Evolutionary conservation across 352 stramenopile genomes (phyloP).

Genomic region (Pythium graminicola): DNA sequence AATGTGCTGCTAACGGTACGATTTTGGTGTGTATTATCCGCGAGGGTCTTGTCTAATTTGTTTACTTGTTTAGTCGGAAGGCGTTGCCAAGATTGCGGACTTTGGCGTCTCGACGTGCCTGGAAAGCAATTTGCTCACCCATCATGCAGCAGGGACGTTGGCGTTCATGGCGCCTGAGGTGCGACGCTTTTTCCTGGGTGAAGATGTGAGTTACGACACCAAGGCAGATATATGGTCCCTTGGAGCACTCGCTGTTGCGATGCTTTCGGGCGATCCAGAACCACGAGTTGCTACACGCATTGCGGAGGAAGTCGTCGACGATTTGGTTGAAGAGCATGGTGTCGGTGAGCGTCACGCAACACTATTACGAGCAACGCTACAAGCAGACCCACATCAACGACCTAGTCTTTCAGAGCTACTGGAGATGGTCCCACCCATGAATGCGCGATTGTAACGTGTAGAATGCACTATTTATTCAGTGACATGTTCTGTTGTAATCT

Average conservation of each 20-base stretch:
- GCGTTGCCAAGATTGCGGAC: conserved; percentile 66
- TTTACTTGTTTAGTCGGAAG: conserved; percentile 40
- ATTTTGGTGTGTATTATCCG: not conserved
- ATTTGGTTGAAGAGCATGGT: conserved; percentile 6
- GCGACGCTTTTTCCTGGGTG: conserved; percentile 60
- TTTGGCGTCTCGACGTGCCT: conserved; percentile 81
- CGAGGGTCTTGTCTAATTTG: not conserved
- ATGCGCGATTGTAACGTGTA: conserved; percentile 42
- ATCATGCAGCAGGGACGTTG: conserved; percentile 67
- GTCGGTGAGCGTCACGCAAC: conserved; percentile 21
- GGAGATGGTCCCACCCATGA: conserved; percentile 30
- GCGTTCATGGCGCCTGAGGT: conserved; percentile 81
- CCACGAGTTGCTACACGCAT: conserved; percentile 56
- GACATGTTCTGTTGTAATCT: not conserved
- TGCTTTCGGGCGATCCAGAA: conserved; percentile 60
- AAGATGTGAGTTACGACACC: conserved; percentile 60
- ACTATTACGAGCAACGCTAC: conserved; percentile 41
- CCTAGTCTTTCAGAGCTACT: conserved; percentile 41
- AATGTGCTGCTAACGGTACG: conserved; percentile 70
- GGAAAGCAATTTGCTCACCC: conserved; percentile 61
- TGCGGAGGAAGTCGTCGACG: conserved; percentile 59
- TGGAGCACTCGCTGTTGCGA: conserved; percentile 59
- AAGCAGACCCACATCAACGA: conserved; percentile 33
- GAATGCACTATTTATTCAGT: no score
- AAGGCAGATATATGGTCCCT: conserved; percentile 77